These are phyloP conservation scores for Sugiyamaella novakii DNA, from an alignment of 1,139 yeast species.

Conservation along the genomic window DNA sequence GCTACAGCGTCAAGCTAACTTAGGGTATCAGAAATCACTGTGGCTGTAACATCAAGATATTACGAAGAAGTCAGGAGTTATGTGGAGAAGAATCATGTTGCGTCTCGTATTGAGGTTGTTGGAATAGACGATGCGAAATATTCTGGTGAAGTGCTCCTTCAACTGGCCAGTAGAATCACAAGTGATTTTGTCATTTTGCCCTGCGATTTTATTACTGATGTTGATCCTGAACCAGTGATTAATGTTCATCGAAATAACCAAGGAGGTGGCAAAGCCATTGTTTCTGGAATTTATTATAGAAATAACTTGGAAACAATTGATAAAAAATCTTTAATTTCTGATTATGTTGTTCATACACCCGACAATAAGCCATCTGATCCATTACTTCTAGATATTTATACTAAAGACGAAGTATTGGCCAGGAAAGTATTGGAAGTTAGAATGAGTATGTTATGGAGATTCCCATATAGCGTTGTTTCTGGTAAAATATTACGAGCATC, in stretches of 20 bases:
- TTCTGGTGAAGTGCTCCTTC: slow-evolving; percentile 64
- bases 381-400: slow-evolving; percentile 68
- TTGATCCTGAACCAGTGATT: slow-evolving; percentile 85
- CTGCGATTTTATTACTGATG: slow-evolving; percentile 88
- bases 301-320: slow-evolving; percentile 75
- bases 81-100: slow-evolving; percentile 24
- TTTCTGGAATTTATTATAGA: slow-evolving; percentile 62
- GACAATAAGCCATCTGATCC: slow-evolving; percentile 50
- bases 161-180: slow-evolving; percentile 49
- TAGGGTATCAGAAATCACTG: slow-evolving; percentile 45
- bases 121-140: slow-evolving; percentile 25
- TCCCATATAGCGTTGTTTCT: slow-evolving; percentile 75
- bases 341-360: slow-evolving; percentile 59
- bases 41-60: slow-evolving; percentile 46
- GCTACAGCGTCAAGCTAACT: slow-evolving; percentile 3
- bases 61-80: slow-evolving; percentile 25
- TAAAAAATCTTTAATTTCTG: slow-evolving; percentile 66
- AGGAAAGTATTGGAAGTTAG: slow-evolving; percentile 74
- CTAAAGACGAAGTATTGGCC: slow-evolving; percentile 63
- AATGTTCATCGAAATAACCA: slow-evolving; percentile 78
- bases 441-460: slow-evolving; percentile 87
- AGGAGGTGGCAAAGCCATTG: slow-evolving; percentile 65
- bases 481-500: slow-evolving; percentile 74
- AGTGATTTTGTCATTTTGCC: slow-evolving; percentile 78
- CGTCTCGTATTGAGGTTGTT: slow-evolving; percentile 26